Evolutionary conservation across 1,284 basidiomycete genomes (phyloP).

Genomic region (Apiotrichum siamense): DNA sequence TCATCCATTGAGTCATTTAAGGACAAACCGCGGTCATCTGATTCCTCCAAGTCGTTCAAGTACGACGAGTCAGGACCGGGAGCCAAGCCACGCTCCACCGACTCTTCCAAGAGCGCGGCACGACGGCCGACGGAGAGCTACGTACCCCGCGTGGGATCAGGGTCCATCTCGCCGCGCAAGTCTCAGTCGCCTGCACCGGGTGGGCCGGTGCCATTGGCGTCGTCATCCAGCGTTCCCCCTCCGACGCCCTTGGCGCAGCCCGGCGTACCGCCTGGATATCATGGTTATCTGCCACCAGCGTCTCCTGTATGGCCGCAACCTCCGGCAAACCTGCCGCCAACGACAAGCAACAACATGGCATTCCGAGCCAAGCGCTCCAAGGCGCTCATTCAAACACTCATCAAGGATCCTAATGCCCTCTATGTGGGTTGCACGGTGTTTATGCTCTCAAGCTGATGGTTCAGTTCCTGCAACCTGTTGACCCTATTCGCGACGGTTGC

Average conservation of each 20-base stretch:
- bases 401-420: slow-evolving; percentile 62
- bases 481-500: slow-evolving; percentile 73
- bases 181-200: not conserved
- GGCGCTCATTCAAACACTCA: slow-evolving; percentile 61
- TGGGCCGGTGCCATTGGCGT: not conserved
- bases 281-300: slow-evolving; percentile 33
- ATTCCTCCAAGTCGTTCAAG: not conserved
- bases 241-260: not conserved
- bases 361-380: slow-evolving; percentile 74
- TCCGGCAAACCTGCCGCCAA: slow-evolving; percentile 27
- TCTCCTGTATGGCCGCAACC: slow-evolving; percentile 38
- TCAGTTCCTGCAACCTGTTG: slow-evolving; percentile 73
- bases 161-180: not conserved
- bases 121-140: not conserved
- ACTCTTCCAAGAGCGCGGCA: not conserved
- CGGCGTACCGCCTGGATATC: slow-evolving; percentile 14
- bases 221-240: slow-evolving; percentile 1
- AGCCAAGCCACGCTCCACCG: not conserved
- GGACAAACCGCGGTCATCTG: slow-evolving; percentile 3
- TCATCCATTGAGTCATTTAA: not conserved
- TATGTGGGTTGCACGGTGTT: slow-evolving; percentile 47
- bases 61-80: not conserved
- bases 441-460: slow-evolving; percentile 4
- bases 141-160: not conserved
- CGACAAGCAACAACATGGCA: slow-evolving; percentile 40